A percentile compares a stretch with the other conserved stretches of the same genome.
These are phyloP conservation scores for Terfezia boudieri DNA, from an alignment of 495 filamentous ascomycete species.

Conservation along the genomic window DNA sequence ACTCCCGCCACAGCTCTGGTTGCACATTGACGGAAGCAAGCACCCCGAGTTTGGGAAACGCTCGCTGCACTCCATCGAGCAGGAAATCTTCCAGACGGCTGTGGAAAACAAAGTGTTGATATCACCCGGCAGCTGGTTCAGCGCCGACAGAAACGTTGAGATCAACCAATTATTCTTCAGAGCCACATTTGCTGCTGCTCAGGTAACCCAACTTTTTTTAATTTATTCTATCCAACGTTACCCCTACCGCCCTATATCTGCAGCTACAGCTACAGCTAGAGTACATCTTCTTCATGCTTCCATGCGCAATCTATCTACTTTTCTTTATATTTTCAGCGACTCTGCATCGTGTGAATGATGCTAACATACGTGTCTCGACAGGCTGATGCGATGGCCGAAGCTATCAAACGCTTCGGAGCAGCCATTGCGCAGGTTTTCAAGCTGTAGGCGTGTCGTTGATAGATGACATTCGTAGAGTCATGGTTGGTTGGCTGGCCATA, in stretches of 20 bases:
- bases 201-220: conserved; percentile 16
- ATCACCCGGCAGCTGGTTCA: conserved; percentile 75
- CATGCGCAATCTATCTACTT: background rate
- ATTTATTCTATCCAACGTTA: background rate
- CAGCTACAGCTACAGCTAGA: background rate
- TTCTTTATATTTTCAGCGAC: background rate
- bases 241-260: background rate
- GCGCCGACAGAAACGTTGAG: conserved; percentile 30
- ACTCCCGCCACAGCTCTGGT: conserved; percentile 34
- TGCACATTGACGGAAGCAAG: conserved; percentile 42
- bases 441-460: background rate
- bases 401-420: conserved; percentile 50
- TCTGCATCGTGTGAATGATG: background rate
- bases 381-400: conserved; percentile 49
- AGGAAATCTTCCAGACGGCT: conserved; percentile 54
- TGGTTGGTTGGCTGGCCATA: background rate
- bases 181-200: conserved; percentile 67
- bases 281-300: background rate
- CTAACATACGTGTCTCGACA: background rate
- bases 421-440: conserved; percentile 45
- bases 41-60: conserved; percentile 43
- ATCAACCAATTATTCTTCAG: conserved; percentile 52
- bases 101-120: conserved; percentile 52
- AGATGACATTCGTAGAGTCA: background rate
- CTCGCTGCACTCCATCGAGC: conserved; percentile 48